phyloP scores from a whole-genome alignment of 2,329 filamentous ascomycete genomes.

The Colletotrichum siamense region DNA sequence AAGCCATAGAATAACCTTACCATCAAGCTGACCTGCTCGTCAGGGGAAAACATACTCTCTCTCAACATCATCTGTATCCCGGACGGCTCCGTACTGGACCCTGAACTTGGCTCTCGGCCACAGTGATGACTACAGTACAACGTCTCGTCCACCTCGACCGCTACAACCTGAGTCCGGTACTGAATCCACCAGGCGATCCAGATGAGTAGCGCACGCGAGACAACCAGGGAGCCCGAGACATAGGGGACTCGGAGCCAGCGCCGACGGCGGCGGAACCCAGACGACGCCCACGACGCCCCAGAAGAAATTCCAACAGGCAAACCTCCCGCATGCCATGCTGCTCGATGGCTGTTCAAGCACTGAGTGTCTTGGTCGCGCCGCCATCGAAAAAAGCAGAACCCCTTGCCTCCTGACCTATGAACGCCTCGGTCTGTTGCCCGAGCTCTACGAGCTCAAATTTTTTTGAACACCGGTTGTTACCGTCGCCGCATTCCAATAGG shows the following conservation, averaged over 20 bases:
- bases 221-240: slow-evolving; percentile 15
- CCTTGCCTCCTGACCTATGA: neutral
- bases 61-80: neutral
- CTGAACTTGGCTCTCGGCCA: neutral
- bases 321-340: neutral
- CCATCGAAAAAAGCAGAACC: neutral
- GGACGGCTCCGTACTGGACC: neutral
- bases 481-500: neutral
- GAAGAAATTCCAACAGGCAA: neutral
- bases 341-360: neutral
- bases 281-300: neutral
- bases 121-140: neutral
- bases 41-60: neutral
- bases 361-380: neutral
- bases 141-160: neutral
- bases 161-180: neutral
- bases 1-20: neutral
- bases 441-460: neutral
- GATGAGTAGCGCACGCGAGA: slow-evolving; percentile 12
- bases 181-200: neutral
- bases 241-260: neutral
- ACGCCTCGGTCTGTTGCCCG: neutral
- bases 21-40: neutral
- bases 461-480: neutral
- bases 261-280: neutral